Conservation (phyloP, 768 basidiomycete species). For the Auriscalpium orientale region DNA sequence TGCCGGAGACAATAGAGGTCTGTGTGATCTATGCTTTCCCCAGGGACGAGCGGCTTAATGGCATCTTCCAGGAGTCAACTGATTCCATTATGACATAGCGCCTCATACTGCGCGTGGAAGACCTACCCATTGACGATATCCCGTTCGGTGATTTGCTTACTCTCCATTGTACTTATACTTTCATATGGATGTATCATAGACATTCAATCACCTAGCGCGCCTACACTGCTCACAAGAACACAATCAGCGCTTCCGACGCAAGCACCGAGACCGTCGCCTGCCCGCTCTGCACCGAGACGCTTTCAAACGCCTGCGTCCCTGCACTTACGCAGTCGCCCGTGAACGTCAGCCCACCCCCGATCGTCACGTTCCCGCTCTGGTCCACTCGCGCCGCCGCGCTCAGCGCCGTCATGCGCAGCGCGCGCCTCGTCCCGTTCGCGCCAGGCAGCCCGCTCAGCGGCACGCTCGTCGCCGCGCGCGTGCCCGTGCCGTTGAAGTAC, state of each 20-base stretch:
- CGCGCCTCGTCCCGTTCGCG: constrained; percentile 15
- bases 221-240: constrained; percentile 19
- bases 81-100: no score
- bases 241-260: constrained; percentile 32
- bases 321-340: constrained; percentile 18
- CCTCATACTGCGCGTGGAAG: no score
- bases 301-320: constrained; percentile 23
- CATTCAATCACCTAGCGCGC: no score
- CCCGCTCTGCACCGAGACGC: constrained; percentile 17
- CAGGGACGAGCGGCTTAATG: neutral
- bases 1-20: constrained; percentile 32
- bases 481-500: constrained; percentile 27
- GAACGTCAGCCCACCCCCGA: constrained; percentile 27
- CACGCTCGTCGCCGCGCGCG: constrained; percentile 24
- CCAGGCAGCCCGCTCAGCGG: constrained; percentile 22
- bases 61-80: no score
- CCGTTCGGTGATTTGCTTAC: no score
- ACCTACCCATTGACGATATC: no score
- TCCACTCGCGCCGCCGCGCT: constrained; percentile 26
- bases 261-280: constrained; percentile 22
- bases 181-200: no score
- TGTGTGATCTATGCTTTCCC: neutral
- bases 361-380: constrained; percentile 26
- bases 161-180: no score
- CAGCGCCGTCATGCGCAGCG: constrained; percentile 29